Base-by-base conservation (phyloP, 257 asterid genomes). In the Paulownia fortunei region DNA sequence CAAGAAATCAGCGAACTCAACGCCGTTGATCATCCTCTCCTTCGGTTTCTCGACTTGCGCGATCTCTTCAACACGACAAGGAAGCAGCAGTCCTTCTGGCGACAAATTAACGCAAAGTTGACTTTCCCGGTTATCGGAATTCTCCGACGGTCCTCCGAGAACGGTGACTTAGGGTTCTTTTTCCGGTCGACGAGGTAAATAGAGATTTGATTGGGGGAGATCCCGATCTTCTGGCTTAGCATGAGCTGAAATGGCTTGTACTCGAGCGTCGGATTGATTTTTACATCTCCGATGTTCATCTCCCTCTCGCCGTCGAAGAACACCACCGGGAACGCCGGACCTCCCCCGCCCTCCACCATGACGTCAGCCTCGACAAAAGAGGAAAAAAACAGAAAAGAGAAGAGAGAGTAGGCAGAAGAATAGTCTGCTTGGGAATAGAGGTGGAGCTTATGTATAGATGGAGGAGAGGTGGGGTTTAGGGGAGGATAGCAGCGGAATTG, bases 271-370 rank as follows among this genome's bases (percentile, higher is more conserved):
- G 93, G 84, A 24, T 84, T 73, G 39, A 91, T 65, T 1, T 55
- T 78, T 8, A 91, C 77, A 19, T 51, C 76, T 0, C 93, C 95
- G 23, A 91, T 81, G 67, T 81, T 70, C 75, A 78, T 80, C 73
- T 89, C 95, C 13, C 82, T 75, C 65, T 89, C 95, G 3, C 95
- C 95, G 61, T 91, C 95, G 78, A n/a, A 87, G 82, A 89, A 88
- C 0, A 81, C 49, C 47, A 88, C 90, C 79, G 92, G 90, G 26
- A 91, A 89, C 44, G 54, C 56, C 42, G 88, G 44, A 32, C 82
- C 83, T 0, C 84, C 88, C 18, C 89, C 87, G 46, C 84, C 86
- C 6, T 85, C 92, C 81, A 82, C 87, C 92, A 88, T 86, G 8
- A 18, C 47, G 54, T 56, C 61, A 4, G 9, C 62, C 12, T 42